Percentiles rank a stretch among this genome's conserved stretches.
These are phyloP conservation scores for Rhytidiadelphus loreus DNA, from an alignment of 225 moss, liverwort and hornwort genomes.

Conservation along the genomic window DNA sequence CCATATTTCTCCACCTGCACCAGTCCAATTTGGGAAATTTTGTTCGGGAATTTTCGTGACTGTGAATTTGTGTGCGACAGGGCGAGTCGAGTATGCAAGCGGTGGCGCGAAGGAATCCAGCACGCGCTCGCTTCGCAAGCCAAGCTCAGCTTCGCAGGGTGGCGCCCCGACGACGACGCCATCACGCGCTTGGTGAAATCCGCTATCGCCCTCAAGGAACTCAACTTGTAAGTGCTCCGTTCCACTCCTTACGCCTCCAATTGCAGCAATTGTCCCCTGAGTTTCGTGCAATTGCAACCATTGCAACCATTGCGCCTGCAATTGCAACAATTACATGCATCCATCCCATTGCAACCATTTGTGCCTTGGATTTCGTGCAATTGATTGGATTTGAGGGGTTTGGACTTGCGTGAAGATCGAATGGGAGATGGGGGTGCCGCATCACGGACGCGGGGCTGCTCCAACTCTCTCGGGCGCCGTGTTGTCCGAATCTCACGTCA, in stretches of 20 bases:
- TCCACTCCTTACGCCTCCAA: not conserved
- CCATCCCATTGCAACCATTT: not conserved
- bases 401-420: constrained; percentile 32
- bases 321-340: not conserved
- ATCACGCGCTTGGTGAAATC: constrained; percentile 68
- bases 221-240: constrained; percentile 58
- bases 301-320: not conserved
- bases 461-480: constrained; percentile 47
- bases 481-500: constrained; percentile 61
- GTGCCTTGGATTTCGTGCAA: not conserved
- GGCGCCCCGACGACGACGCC: constrained; percentile 70
- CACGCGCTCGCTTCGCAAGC: constrained; percentile 53
- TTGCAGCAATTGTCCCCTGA: not conserved
- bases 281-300: not conserved
- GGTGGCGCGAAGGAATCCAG: constrained; percentile 68
- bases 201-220: constrained; percentile 67
- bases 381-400: not conserved
- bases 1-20: not conserved
- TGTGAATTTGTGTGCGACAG: constrained; percentile 7
- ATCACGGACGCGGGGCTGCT: constrained; percentile 70
- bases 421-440: constrained; percentile 89
- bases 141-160: constrained; percentile 87
- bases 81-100: constrained; percentile 67
- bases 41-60: not conserved
- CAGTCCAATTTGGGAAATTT: not conserved